A percentile compares a stretch with the other conserved stretches of the same genome.
These are phyloP conservation scores for Simplicillium aogashimaense DNA, from an alignment of 2,329 filamentous ascomycete genomes.

Conservation along the genomic window DNA sequence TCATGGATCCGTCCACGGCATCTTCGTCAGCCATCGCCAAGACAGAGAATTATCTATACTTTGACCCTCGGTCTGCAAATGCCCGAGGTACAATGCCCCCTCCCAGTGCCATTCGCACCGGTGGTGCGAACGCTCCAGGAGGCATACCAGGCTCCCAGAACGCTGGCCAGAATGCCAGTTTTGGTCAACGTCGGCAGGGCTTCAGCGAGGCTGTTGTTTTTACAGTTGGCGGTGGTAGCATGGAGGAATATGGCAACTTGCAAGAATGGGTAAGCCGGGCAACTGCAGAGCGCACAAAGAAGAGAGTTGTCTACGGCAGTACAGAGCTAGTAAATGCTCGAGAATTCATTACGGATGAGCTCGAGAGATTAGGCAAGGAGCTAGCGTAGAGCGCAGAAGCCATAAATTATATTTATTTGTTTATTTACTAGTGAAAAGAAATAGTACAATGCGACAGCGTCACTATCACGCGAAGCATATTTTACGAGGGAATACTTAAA, in stretches of 20 bases:
- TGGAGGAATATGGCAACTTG: conserved; percentile 97
- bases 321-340: conserved; percentile 69
- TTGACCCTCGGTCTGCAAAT: conserved; percentile 88
- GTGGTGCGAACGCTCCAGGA: conserved; percentile 32
- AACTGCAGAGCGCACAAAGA: conserved; percentile 53
- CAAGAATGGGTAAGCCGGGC: conserved; percentile 90
- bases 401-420: too few species aligned
- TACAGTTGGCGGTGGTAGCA: conserved; percentile 88
- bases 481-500: too few species aligned
- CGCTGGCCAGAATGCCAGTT: conserved; percentile 67
- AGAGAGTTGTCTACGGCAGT: conserved; percentile 87
- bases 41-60: conserved; percentile 95
- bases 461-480: too few species aligned
- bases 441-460: too few species aligned
- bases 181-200: conserved; percentile 82
- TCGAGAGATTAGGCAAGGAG: conserved; percentile 53
- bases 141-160: conserved; percentile 39
- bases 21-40: conserved; percentile 89
- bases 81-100: conserved; percentile 87
- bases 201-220: conserved; percentile 92
- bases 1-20: conserved; percentile 91
- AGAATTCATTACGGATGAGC: conserved; percentile 55
- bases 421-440: too few species aligned
- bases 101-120: conserved; percentile 49
- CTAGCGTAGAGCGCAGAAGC: conserved; percentile 19